Conservation (phyloP, 2,329 filamentous ascomycete genomes). For the Paracoccidioides brasiliensis region DNA sequence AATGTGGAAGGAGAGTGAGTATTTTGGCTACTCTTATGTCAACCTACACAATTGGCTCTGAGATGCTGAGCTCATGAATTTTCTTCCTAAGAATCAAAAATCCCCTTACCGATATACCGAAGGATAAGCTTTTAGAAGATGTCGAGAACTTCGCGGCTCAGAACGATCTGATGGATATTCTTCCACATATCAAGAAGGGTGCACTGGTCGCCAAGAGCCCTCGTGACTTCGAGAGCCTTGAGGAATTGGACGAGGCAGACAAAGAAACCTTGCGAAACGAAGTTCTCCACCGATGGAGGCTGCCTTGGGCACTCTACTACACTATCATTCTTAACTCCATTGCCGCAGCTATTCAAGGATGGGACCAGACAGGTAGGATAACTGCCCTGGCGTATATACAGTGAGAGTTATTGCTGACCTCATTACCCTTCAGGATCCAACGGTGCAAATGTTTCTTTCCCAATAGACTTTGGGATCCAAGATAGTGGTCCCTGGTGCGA, state of each 20-base stretch:
- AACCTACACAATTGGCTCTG: neutral
- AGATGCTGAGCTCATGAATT: neutral
- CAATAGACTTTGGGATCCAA: constrained; percentile 34
- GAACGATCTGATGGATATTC: constrained; percentile 47
- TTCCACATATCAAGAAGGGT: constrained; percentile 32
- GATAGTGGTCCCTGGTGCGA: constrained; percentile 23
- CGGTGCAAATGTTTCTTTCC: constrained; percentile 41
- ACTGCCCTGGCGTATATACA: neutral
- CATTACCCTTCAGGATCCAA: constrained; percentile 28
- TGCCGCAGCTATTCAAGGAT: constrained; percentile 42
- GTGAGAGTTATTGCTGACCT: neutral
- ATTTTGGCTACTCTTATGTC: neutral
- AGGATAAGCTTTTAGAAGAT: constrained; percentile 18
- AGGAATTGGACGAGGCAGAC: constrained; percentile 43
- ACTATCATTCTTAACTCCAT: constrained; percentile 40
- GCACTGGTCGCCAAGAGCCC: constrained; percentile 64
- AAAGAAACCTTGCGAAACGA: constrained; percentile 32
- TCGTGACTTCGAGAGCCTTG: constrained; percentile 46
- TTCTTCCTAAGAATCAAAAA: constrained; percentile 23
- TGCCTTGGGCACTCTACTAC: constrained; percentile 37
- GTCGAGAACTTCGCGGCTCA: constrained; percentile 36
- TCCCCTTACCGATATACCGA: constrained; percentile 20
- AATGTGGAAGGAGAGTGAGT: constrained; percentile 25
- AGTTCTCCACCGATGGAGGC: constrained; percentile 34
- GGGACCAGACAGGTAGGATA: constrained; percentile 35